Percentiles rank a stretch among this genome's conserved stretches.
Evolutionary conservation across 2,329 filamentous ascomycete genomes (phyloP).

Genomic region (Amauroascus verrucosus): DNA sequence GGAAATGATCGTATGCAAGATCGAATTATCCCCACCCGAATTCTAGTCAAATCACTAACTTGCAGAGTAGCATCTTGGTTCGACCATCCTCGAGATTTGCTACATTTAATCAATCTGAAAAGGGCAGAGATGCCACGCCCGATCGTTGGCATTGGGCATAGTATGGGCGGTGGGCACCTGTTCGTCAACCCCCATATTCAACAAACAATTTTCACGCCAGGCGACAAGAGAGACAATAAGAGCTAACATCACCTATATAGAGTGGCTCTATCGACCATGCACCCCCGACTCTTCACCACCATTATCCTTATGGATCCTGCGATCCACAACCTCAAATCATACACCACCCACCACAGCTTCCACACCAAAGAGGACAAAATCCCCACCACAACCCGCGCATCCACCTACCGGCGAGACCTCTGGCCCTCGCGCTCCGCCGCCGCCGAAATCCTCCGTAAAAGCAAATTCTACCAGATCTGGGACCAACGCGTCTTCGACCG

Average conservation of each 20-base stretch:
- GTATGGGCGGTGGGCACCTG: conserved; percentile 70
- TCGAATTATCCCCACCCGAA: background rate
- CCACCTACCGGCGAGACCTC: conserved; percentile 61
- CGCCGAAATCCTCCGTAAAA: conserved; percentile 53
- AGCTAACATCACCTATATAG: conserved; percentile 19
- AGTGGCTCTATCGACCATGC: conserved; percentile 59
- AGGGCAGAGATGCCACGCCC: conserved; percentile 69
- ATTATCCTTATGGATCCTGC: conserved; percentile 79
- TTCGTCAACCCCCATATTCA: conserved; percentile 20
- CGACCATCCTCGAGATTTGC: conserved; percentile 73
- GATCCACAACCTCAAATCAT: conserved; percentile 43
- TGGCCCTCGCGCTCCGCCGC: conserved; percentile 72
- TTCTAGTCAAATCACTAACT: conserved; percentile 16
- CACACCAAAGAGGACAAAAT: conserved; percentile 22
- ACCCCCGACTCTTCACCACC: conserved; percentile 68
- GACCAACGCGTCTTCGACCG: conserved; percentile 66
- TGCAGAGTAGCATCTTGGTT: conserved; percentile 60
- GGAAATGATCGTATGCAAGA: conserved; percentile 69
- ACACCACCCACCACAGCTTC: conserved; percentile 35
- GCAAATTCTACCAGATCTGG: conserved; percentile 72
- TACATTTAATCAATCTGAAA: conserved; percentile 77
- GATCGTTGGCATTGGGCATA: conserved; percentile 76
- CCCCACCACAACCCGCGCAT: conserved; percentile 42
- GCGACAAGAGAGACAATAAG: background rate
- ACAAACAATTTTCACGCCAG: background rate